phyloP scores from a whole-genome alignment of 176 grass and related monocot genomes.

The Cenchrus americanus region DNA sequence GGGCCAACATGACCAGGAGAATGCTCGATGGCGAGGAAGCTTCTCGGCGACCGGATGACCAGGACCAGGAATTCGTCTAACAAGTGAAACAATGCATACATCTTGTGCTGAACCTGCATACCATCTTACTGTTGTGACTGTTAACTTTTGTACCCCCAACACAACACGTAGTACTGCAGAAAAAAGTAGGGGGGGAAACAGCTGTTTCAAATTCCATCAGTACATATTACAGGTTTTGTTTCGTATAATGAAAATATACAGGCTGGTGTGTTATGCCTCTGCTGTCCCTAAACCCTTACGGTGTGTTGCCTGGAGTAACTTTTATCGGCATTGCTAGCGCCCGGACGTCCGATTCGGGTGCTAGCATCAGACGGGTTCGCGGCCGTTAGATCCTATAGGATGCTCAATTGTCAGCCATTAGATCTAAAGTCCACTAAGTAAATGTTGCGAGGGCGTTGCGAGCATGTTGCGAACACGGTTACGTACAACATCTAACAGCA shows the following conservation, averaged over 20 bases:
- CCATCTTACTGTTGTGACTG: background rate
- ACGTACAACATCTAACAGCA: too few relatives aligned
- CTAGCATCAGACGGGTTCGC: too few relatives aligned
- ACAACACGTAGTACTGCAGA: constrained; percentile 3
- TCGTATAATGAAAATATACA: constrained; percentile 46
- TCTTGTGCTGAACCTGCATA: background rate
- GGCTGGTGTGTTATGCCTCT: background rate
- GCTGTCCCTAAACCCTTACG: background rate
- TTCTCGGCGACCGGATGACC: constrained; percentile 61
- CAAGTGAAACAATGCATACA: background rate
- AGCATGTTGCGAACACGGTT: too few relatives aligned
- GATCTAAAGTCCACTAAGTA: too few relatives aligned
- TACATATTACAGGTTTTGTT: constrained; percentile 50
- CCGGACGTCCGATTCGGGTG: too few relatives aligned
- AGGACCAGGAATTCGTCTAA: constrained; percentile 65
- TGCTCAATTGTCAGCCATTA: too few relatives aligned
- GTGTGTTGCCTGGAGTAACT: background rate
- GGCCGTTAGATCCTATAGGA: too few relatives aligned
- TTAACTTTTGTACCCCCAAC: background rate
- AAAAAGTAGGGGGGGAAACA: background rate
- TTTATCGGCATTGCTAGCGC: too few relatives aligned
- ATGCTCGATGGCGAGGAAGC: constrained; percentile 69
- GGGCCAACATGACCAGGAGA: constrained; percentile 78
- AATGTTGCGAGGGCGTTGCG: too few relatives aligned
- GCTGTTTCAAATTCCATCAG: background rate